A percentile compares a stretch with the other conserved stretches of the same genome.
phyloP scores from a whole-genome alignment of 1,284 basidiomycete genomes.

The Malassezia restricta region DNA sequence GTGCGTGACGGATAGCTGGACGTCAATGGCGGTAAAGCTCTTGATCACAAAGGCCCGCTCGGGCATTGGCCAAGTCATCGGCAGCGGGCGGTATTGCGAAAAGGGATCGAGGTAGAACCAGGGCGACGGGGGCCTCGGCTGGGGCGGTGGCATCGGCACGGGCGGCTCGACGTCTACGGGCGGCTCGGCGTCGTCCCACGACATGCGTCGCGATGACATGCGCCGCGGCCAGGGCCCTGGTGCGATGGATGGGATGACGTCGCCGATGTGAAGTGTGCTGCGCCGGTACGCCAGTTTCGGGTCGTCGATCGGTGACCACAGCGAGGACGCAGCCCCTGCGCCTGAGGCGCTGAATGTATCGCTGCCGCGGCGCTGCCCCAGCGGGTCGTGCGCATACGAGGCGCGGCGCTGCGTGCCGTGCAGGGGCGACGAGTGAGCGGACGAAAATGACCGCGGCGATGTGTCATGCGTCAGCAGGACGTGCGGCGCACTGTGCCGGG shows the following conservation, averaged over 20 bases:
- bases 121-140: not conserved
- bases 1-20: slow-evolving; percentile 39
- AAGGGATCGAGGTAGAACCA: not conserved
- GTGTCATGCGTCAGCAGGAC: not conserved
- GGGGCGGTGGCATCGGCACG: not conserved
- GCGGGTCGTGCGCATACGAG: not conserved
- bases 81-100: not conserved
- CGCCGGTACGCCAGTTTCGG: too few species aligned
- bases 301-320: not conserved
- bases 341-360: not conserved
- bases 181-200: not conserved
- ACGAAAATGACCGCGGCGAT: not conserved
- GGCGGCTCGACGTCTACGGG: not conserved
- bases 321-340: not conserved
- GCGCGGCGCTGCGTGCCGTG: not conserved
- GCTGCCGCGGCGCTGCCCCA: not conserved
- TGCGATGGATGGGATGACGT: too few species aligned
- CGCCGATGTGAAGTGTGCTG: too few species aligned
- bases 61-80: slow-evolving; percentile 1
- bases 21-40: slow-evolving; percentile 43
- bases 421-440: not conserved
- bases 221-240: too few species aligned
- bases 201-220: too few species aligned
- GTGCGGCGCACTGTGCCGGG: slow-evolving; percentile 14
- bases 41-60: slow-evolving; percentile 45